Evolutionary conservation across 148 eudicot species (phyloP).

Genomic region (Heliosperma pusillum): DNA sequence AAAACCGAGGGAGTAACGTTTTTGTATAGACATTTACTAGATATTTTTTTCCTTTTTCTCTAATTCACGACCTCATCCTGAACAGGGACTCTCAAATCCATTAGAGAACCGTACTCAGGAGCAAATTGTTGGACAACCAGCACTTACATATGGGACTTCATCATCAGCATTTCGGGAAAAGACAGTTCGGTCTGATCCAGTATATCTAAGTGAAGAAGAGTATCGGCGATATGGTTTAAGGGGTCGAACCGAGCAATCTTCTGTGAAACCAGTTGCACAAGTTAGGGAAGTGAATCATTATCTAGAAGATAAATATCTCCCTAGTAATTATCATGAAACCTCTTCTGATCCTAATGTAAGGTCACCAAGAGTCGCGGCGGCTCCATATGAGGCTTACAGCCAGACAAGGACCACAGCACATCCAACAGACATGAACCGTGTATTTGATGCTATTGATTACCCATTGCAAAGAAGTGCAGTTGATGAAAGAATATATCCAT

Average conservation of each 20-base stretch:
- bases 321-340: constrained; percentile 30
- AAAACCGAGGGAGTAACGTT: too few species aligned
- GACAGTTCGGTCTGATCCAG: constrained; percentile 20
- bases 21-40: too few species aligned
- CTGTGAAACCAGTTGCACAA: constrained; percentile 23
- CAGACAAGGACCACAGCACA: constrained; percentile 26
- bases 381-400: constrained; percentile 32
- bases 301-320: constrained; percentile 26
- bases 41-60: too few species aligned
- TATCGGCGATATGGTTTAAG: constrained; percentile 47
- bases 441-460: constrained; percentile 13
- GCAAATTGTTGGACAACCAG: background rate
- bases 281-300: constrained; percentile 21
- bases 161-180: constrained; percentile 20
- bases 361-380: constrained; percentile 23
- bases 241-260: constrained; percentile 28
- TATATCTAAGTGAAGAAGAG: constrained; percentile 46
- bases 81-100: background rate
- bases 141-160: constrained; percentile 9
- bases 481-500: constrained; percentile 28
- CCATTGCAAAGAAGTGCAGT: constrained; percentile 26
- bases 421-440: constrained; percentile 18
- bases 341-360: constrained; percentile 41
- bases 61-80: background rate
- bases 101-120: constrained; percentile 5